phyloP scores from a whole-genome alignment of 768 basidiomycete genomes.

The Austroboletus eburneus region DNA sequence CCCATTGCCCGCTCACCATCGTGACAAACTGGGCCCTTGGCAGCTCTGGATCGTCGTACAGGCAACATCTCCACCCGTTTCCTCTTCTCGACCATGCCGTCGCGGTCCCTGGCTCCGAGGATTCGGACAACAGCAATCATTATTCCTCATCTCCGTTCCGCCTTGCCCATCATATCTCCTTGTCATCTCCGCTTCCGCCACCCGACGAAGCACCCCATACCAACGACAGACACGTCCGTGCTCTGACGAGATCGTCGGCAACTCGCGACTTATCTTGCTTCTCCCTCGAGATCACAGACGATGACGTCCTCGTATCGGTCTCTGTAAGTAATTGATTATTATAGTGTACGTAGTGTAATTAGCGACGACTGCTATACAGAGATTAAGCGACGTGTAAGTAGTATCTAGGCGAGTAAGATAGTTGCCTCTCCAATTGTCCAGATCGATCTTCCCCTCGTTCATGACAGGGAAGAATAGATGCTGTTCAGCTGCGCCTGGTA shows the following conservation, averaged over 20 bases:
- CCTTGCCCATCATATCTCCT: slow-evolving; percentile 39
- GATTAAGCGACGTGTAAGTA: slow-evolving; percentile 1
- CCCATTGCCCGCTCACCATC: slow-evolving; percentile 47
- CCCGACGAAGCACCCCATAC: slow-evolving; percentile 12
- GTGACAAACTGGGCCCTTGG: slow-evolving; percentile 63
- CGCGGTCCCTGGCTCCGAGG: slow-evolving; percentile 15
- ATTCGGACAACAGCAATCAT: slow-evolving; percentile 6
- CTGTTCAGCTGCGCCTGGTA: slow-evolving; percentile 55
- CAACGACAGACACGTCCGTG: slow-evolving; percentile 21
- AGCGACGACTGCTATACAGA: slow-evolving; percentile 7
- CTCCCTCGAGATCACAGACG: slow-evolving; percentile 21
- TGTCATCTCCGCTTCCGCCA: slow-evolving; percentile 24
- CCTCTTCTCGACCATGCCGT: slow-evolving; percentile 27
- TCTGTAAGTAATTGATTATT: slow-evolving; percentile 3
- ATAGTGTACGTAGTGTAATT: slow-evolving; percentile 20
- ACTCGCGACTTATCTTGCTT: slow-evolving; percentile 17
- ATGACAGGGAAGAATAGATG: slow-evolving; percentile 41
- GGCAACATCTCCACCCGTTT: slow-evolving; percentile 50
- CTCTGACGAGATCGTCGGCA: slow-evolving; percentile 28
- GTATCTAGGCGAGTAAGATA: slow-evolving; percentile 19
- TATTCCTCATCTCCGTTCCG: slow-evolving; percentile 24
- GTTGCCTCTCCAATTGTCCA: slow-evolving; percentile 1
- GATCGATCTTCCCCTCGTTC: slow-evolving; percentile 2
- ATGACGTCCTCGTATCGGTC: slow-evolving; percentile 13
- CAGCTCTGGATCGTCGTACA: slow-evolving; percentile 34